A percentile compares a stretch with the other conserved stretches of the same genome.
phyloP scores from a whole-genome alignment of 2,329 filamentous ascomycete genomes.

The Blastomyces silverae region DNA sequence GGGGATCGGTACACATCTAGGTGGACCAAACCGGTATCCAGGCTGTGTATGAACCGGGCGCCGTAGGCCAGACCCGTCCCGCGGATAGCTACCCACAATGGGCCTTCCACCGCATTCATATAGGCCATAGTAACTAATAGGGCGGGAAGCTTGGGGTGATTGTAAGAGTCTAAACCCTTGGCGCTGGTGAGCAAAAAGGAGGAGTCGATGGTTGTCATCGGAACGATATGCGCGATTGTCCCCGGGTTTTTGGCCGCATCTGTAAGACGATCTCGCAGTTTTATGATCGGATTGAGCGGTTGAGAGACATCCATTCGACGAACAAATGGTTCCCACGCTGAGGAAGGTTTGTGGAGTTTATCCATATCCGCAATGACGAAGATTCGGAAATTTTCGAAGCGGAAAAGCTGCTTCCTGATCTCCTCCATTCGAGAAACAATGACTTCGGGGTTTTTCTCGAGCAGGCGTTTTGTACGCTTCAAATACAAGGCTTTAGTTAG shows the following conservation, averaged over 20 bases:
- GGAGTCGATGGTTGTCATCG: slow-evolving; percentile 87
- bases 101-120: slow-evolving; percentile 87
- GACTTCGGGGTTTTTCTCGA: slow-evolving; percentile 66
- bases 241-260: slow-evolving; percentile 69
- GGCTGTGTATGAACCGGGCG: slow-evolving; percentile 66
- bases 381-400: slow-evolving; percentile 76
- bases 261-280: slow-evolving; percentile 64
- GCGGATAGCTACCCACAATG: slow-evolving; percentile 86
- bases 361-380: slow-evolving; percentile 75
- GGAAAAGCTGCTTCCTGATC: slow-evolving; percentile 68
- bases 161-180: slow-evolving; percentile 65
- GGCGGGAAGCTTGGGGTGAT: slow-evolving; percentile 70
- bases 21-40: slow-evolving; percentile 71
- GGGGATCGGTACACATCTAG: slow-evolving; percentile 88
- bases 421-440: slow-evolving; percentile 72
- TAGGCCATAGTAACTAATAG: slow-evolving; percentile 85
- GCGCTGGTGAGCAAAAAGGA: slow-evolving; percentile 76
- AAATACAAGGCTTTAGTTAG: slow-evolving; percentile 84
- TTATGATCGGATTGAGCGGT: slow-evolving; percentile 62
- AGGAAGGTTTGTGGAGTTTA: slow-evolving; percentile 67
- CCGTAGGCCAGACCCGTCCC: slow-evolving; percentile 93
- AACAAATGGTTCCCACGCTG: slow-evolving; percentile 65
- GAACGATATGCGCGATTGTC: slow-evolving; percentile 68
- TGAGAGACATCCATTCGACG: slow-evolving; percentile 47
- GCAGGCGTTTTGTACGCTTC: slow-evolving; percentile 72